Percentiles rank a stretch among this genome's conserved stretches.
These are phyloP conservation scores for Aureobasidium melanogenum DNA, from an alignment of 2,329 filamentous ascomycete genomes.

Conservation along the genomic window DNA sequence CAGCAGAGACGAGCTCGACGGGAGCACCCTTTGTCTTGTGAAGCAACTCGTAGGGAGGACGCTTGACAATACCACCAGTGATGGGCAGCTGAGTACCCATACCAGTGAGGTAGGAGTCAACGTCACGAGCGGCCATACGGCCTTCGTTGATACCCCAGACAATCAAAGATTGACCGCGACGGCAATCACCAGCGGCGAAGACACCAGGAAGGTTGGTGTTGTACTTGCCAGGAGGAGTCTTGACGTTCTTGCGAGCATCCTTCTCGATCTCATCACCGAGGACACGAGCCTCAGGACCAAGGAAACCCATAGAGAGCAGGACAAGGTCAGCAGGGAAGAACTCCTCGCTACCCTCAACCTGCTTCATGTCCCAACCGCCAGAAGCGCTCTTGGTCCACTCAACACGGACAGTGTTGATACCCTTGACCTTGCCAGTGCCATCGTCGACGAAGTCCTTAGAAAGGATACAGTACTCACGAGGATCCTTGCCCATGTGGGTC, in stretches of 20 bases:
- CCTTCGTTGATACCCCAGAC: slow-evolving; percentile 99
- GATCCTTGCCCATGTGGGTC: slow-evolving; percentile 91
- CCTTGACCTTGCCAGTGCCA: slow-evolving; percentile 78
- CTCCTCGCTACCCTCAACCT: slow-evolving; percentile 83
- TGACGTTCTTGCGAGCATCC: slow-evolving; percentile 89
- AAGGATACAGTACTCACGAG: slow-evolving; percentile 97
- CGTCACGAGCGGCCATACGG: slow-evolving; percentile 82
- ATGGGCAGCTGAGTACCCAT: slow-evolving; percentile 70
- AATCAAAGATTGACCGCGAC: slow-evolving; percentile 88
- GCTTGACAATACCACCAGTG: slow-evolving; percentile 87
- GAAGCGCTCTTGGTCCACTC: slow-evolving; percentile 88
- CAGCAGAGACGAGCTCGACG: slow-evolving; percentile 30
- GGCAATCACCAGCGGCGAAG: slow-evolving; percentile 91
- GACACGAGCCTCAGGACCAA: slow-evolving; percentile 83
- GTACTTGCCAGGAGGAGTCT: slow-evolving; percentile 83
- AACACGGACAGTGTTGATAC: slow-evolving; percentile 90
- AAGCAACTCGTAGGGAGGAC: slow-evolving; percentile 63
- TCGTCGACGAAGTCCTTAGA: slow-evolving; percentile 93
- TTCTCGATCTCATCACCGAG: slow-evolving; percentile 84
- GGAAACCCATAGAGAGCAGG: slow-evolving; percentile 92
- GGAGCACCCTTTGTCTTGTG: slow-evolving; percentile 29
- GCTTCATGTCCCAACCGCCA: slow-evolving; percentile 98
- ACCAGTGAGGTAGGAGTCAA: slow-evolving; percentile 78
- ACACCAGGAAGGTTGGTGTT: slow-evolving; percentile 79
- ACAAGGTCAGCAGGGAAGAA: slow-evolving; percentile 96